Evolutionary conservation across 106 monocot genomes (phyloP), one percentile per base, ranked within the genome.

Genomic region (Dendrobium catenatum): DNA sequence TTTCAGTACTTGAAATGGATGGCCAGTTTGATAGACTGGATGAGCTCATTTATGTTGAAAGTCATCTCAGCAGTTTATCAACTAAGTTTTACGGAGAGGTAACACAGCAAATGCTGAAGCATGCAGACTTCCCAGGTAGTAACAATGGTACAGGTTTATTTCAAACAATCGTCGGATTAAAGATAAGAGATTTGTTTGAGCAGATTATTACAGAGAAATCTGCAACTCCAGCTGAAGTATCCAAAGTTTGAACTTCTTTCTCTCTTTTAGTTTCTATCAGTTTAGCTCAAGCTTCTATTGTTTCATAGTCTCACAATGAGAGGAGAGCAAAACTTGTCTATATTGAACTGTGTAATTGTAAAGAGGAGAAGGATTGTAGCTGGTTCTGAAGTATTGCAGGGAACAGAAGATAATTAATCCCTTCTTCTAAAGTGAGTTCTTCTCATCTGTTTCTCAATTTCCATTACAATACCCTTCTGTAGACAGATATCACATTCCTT

Each of bases 1-100:
- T 98, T 22, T 98, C 97, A 19, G 88, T 94, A 15, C 20, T 98
- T 83, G 97, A 98, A 84, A 98, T 98, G 97, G 97, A 98, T 77
- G 97, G 97, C 51, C 92, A 93, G 70, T 98, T 98, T 48, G 97
- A 98, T 86, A 93, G 89, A 89, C 73, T 98, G 77, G 97, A 98
- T 58, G 97, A 98, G 77, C 92, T 98, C 58, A 98, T 98, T 55
- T 98, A 98, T 67, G 94, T 98, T 5, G 97, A 98, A 83, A 94
- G 94, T 82, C 97, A 98, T 68, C 89, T 94, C 37, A 98, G 94
- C 86, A 94, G 87, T 85, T 81, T 94, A 79, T 98, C 97, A 0
- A 92, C 97, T 41, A 98, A 94, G 77, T 98, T 94, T 81, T 98
- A 98, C 29, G 97, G 94, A 26, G 97, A 98, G 82, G 97, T 98